phyloP scores from a whole-genome alignment of 805 yeast genomes.

The Debaryomyces hansenii region DNA sequence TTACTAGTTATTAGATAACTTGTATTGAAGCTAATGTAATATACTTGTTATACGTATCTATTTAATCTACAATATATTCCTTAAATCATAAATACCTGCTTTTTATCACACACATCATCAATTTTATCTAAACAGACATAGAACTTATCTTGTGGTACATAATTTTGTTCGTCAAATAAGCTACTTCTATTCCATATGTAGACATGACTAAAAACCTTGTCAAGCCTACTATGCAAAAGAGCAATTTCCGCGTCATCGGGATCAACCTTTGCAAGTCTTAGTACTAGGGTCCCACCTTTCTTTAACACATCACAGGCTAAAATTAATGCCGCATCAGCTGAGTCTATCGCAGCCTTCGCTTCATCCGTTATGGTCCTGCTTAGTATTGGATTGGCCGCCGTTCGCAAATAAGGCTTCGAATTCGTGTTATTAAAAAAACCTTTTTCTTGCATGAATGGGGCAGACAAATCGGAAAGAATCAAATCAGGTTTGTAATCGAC shows the following conservation, averaged over 20 bases:
- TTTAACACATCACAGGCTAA: slow-evolving; percentile 27
- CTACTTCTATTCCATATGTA: slow-evolving; percentile 14
- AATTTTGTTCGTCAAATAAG: slow-evolving; percentile 2
- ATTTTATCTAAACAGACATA: slow-evolving; percentile 28
- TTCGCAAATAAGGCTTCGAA: slow-evolving; percentile 33
- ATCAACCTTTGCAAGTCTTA: slow-evolving; percentile 27
- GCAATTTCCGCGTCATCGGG: slow-evolving; percentile 28
- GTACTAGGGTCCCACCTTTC: slow-evolving; percentile 31
- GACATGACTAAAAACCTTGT: slow-evolving; percentile 27
- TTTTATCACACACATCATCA: slow-evolving; percentile 13
- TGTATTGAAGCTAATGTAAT: too few relatives aligned
- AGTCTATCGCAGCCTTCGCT: slow-evolving; percentile 31
- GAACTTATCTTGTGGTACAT: slow-evolving; percentile 17
- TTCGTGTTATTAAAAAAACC: slow-evolving; percentile 40
- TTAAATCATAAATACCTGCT: slow-evolving; percentile 5
- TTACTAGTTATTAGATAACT: too few relatives aligned
- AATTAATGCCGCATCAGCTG: slow-evolving; percentile 41
- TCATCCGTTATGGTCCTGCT: slow-evolving; percentile 24
- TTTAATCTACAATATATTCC: not conserved
- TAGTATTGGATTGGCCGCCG: slow-evolving; percentile 23
- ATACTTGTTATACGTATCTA: not conserved
- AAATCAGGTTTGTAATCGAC: slow-evolving; percentile 34
- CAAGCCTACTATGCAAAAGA: slow-evolving; percentile 22
- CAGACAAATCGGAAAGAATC: slow-evolving; percentile 34
- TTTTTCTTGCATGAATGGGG: slow-evolving; percentile 32